phyloP scores from a whole-genome alignment of 2,329 filamentous ascomycete species.

The Calonectria hongkongensis region DNA sequence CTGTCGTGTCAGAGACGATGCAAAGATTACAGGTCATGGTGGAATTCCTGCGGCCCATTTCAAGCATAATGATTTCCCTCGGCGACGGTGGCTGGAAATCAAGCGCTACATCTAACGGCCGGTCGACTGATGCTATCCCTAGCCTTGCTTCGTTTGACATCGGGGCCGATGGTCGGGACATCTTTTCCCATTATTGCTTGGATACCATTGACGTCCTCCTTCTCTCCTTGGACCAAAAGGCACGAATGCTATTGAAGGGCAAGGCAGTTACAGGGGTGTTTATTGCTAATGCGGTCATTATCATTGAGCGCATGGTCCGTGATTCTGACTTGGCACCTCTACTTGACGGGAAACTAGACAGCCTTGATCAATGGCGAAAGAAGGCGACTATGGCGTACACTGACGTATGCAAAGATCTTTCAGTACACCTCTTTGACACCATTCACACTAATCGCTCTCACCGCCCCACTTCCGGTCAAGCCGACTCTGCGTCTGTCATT shows the following conservation, averaged over 20 bases:
- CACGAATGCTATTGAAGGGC: constrained; percentile 82
- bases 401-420: constrained; percentile 91
- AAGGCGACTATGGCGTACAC: constrained; percentile 88
- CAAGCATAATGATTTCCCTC: constrained; percentile 92
- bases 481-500: constrained; percentile 89
- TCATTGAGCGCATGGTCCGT: constrained; percentile 89
- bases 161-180: constrained; percentile 88
- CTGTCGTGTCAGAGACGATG: constrained; percentile 90
- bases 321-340: constrained; percentile 86
- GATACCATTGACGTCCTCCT: constrained; percentile 92
- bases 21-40: constrained; percentile 90
- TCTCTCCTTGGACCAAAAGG: constrained; percentile 83
- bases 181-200: constrained; percentile 91
- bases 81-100: constrained; percentile 94
- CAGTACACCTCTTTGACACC: constrained; percentile 89
- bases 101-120: constrained; percentile 68
- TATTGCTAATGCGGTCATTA: constrained; percentile 88
- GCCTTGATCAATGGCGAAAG: constrained; percentile 91
- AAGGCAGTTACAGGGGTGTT: constrained; percentile 91
- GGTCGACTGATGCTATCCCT: constrained; percentile 78
- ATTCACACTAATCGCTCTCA: constrained; percentile 88
- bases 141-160: constrained; percentile 89
- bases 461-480: constrained; percentile 83
- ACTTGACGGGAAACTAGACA: constrained; percentile 78
- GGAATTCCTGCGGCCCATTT: constrained; percentile 88